These are phyloP conservation scores for Alnus rubra DNA, from an alignment of 306 rosid species.

Conservation along the genomic window DNA sequence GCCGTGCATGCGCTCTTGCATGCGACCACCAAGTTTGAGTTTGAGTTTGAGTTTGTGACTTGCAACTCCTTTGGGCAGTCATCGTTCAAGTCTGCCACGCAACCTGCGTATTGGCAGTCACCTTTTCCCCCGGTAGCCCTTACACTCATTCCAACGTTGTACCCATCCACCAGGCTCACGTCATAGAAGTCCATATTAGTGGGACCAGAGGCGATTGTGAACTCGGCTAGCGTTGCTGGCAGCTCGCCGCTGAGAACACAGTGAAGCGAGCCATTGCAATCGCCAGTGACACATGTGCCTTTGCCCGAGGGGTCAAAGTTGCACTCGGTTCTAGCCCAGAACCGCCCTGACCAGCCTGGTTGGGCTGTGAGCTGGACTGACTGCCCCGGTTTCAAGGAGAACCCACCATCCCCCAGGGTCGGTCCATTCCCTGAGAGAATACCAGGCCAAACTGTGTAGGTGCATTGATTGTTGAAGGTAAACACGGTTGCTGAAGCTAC, in stretches of 20 bases:
- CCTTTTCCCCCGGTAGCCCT: too few relatives aligned
- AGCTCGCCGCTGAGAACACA: slow-evolving; percentile 62
- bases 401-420: slow-evolving; percentile 68
- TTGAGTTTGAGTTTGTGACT: too few relatives aligned
- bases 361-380: slow-evolving; percentile 50
- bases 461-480: slow-evolving; percentile 63
- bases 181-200: too few relatives aligned
- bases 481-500: slow-evolving; percentile 46
- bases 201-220: too few relatives aligned
- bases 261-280: slow-evolving; percentile 64
- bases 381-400: slow-evolving; percentile 44
- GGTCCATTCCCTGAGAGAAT: slow-evolving; percentile 73
- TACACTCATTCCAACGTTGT: too few relatives aligned
- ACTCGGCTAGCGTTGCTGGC: slow-evolving; percentile 3
- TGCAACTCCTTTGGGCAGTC: too few relatives aligned
- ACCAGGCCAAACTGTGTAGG: slow-evolving; percentile 74
- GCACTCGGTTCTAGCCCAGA: slow-evolving; percentile 86
- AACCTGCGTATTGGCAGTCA: too few relatives aligned
- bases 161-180: too few relatives aligned
- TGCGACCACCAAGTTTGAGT: too few relatives aligned
- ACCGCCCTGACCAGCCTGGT: slow-evolving; percentile 83
- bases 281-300: slow-evolving; percentile 65
- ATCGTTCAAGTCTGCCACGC: too few relatives aligned
- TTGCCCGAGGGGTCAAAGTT: slow-evolving; percentile 51
- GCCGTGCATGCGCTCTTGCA: too few relatives aligned